Percentiles rank a stretch among this genome's conserved stretches.
phyloP scores from a whole-genome alignment of 75 land plant genomes.

The Picea glauca region DNA sequence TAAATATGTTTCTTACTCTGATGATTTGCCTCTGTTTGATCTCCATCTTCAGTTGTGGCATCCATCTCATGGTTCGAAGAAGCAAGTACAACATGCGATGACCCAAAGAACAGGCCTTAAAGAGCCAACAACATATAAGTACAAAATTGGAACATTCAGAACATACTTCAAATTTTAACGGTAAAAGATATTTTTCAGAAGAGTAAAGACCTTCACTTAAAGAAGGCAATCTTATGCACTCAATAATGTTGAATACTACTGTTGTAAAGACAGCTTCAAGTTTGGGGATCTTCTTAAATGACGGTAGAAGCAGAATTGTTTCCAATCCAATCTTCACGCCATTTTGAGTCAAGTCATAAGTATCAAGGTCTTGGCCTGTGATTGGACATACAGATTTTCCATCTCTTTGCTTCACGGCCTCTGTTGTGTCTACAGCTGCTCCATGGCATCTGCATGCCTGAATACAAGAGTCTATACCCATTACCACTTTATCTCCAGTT shows the following conservation, averaged over 20 bases:
- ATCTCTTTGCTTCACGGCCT: background rate
- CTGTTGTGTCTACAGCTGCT: constrained; percentile 15
- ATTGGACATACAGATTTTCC: constrained; percentile 33
- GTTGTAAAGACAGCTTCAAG: constrained; percentile 28
- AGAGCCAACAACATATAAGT: constrained; percentile 6
- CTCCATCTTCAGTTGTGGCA: constrained; percentile 29
- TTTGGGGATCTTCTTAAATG: constrained; percentile 36
- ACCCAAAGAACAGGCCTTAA: constrained; percentile 55
- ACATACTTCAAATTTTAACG: constrained; percentile 1
- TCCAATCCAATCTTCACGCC: constrained; percentile 50
- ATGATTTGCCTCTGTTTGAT: constrained; percentile 40
- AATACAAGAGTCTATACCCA: background rate
- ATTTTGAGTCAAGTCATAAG: constrained; percentile 37
- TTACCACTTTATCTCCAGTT: background rate
- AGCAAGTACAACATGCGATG: constrained; percentile 51
- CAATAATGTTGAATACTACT: constrained; percentile 40
- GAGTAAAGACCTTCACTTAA: constrained; percentile 61
- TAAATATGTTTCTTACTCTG: constrained; percentile 37
- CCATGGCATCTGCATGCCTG: constrained; percentile 93
- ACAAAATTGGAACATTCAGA: background rate
- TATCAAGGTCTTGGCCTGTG: constrained; percentile 38
- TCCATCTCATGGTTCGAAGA: constrained; percentile 41
- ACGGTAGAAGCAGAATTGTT: constrained; percentile 55
- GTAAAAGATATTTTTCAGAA: background rate
- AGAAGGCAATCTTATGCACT: constrained; percentile 43